phyloP scores from a whole-genome alignment of 83 land plant species.

The Picea engelmannii region DNA sequence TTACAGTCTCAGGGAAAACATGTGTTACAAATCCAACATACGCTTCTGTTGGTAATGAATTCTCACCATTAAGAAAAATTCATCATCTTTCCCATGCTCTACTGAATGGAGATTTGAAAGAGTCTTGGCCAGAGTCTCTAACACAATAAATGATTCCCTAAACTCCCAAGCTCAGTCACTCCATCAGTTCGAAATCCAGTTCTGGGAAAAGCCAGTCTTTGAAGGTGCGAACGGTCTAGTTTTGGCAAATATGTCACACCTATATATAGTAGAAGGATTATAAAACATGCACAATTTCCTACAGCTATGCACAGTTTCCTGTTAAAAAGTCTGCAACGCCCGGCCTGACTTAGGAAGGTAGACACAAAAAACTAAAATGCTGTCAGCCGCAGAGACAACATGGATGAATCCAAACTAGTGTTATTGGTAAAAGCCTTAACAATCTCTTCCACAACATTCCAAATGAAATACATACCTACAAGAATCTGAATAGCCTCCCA shows the following conservation, averaged over 20 bases:
- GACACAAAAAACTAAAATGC: constrained; percentile 20
- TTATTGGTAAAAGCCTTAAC: constrained; percentile 12
- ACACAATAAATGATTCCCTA: not conserved
- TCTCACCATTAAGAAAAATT: constrained; percentile 38
- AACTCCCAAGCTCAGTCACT: constrained; percentile 12
- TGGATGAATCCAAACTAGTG: constrained; percentile 14
- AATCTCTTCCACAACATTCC: constrained; percentile 23
- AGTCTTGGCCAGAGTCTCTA: too few relatives aligned
- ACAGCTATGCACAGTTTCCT: constrained; percentile 13
- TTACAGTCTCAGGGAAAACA: constrained; percentile 78
- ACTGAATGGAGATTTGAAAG: too few relatives aligned
- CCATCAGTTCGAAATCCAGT: constrained; percentile 22
- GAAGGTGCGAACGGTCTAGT: constrained; percentile 13
- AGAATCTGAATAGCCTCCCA: constrained; percentile 28
- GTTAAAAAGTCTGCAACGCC: not conserved
- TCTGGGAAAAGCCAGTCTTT: constrained; percentile 19
- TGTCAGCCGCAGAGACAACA: constrained; percentile 31
- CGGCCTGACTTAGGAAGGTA: constrained; percentile 7
- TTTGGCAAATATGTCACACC: constrained; percentile 22
- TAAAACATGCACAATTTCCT: constrained; percentile 15
- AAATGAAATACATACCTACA: constrained; percentile 19
- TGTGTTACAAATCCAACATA: constrained; percentile 98
- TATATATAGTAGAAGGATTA: constrained; percentile 4
- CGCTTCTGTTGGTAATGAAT: constrained; percentile 88
- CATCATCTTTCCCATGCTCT: too few relatives aligned